Evolutionary conservation across 139 green algal species (phyloP).

Genomic region (Choricystis sp.): DNA sequence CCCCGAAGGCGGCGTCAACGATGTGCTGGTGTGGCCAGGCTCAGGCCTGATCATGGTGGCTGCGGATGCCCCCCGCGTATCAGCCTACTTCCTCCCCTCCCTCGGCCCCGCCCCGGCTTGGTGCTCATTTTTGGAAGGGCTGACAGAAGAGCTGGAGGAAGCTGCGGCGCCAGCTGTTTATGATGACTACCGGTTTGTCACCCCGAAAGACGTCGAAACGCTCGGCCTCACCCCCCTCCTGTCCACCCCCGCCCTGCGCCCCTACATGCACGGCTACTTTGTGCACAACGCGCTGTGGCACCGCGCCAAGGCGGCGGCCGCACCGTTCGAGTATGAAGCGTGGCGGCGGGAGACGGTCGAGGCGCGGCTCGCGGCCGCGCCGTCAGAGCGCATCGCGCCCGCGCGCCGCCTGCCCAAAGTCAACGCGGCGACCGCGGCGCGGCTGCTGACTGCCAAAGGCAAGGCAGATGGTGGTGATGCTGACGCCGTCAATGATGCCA

Average conservation of each 20-base stretch:
- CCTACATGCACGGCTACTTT: conserved; percentile 99
- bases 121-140: conserved; percentile 87
- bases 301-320: conserved; percentile 2
- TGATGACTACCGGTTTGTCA: conserved; percentile 89
- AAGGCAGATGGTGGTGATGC: conserved; percentile 2
- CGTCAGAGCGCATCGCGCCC: conserved; percentile 59
- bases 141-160: conserved; percentile 97
- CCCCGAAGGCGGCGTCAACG: conserved; percentile 60
- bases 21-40: conserved; percentile 57
- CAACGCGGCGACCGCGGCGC: conserved; percentile 48
- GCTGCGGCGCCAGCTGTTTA: conserved; percentile 55
- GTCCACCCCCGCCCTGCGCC: conserved; percentile 75
- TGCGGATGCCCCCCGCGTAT: conserved; percentile 39
- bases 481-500: conserved; percentile 1
- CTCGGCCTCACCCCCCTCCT: conserved; percentile 79
- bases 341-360: conserved; percentile 68
- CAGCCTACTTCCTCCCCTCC: conserved; percentile 79
- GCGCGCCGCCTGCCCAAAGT: conserved; percentile 74
- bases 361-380: conserved; percentile 76
- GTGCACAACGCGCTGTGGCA: conserved; percentile 76
- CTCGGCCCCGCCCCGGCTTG: conserved; percentile 83
- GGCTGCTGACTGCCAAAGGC: conserved; percentile 31
- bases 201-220: conserved; percentile 17
- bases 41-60: conserved; percentile 47
- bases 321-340: conserved; percentile 61